Evolutionary conservation across 2,329 filamentous ascomycete species (phyloP), one percentile per base, ranked within the genome.

Genomic region (Fusarium sp.): DNA sequence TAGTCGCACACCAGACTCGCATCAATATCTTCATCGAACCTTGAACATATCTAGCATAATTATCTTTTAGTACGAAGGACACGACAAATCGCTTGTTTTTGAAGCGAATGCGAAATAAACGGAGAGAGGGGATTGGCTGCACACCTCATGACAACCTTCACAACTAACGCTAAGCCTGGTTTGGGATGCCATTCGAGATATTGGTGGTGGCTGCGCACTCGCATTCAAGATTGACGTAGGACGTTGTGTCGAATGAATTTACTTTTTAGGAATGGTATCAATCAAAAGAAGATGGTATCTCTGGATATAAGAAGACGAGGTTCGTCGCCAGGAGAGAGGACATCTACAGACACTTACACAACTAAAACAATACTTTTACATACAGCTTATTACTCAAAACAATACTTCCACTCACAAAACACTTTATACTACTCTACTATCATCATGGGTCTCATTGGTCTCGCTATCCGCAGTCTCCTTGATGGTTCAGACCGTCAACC

Each of bases 371-470:
- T 3, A 52, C 5, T 41, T 7, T 4, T 19, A 37, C 24, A 61
- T 15, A 50, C 33, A 45, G 6, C n/a, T 43, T 53, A 32, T 32
- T 17, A 22, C 22, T 26, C 22, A 28, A 26, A 49, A n/a, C 32
- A 14, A 30, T 17, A 49, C 32, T 26, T 17, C 45, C 15, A 46
- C 45, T 11, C 22, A 41, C 15, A 44, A 53, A 30, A 11, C 22
- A 24, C 15, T n/a, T 22, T 35, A 11, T 9, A 19, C 20, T 13
- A 11, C 32, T 4, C 35, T 17, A 19, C 7, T 24, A 5, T 47
- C 30, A 63, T 41, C 28, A 74, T 74, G 71, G 67, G 65, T 56
- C 51, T 73, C 15, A 55, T 74, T 30, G 51, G 61, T 47, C 65
- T 69, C 44, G 55, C 52, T 6, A 47, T 60, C 5, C 6, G 54